Base-by-base conservation (phyloP, 2,329 filamentous ascomycete genomes). In the Neospermospora avenae region DNA sequence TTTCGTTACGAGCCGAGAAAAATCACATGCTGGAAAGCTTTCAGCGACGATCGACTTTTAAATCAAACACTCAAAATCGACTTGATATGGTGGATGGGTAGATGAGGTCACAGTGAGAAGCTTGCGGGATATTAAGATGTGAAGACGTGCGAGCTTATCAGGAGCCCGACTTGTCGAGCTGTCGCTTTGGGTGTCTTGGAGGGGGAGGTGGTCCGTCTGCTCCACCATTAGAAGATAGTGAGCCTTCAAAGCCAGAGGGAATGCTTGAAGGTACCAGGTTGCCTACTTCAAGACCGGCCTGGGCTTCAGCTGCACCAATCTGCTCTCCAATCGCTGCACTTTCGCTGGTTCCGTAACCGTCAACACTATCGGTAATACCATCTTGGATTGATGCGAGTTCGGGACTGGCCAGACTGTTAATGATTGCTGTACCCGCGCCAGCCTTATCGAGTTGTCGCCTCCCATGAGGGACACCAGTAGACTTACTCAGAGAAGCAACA, bases 1-100 rank as follows among this genome's bases (percentile, higher is more conserved):
- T n/a, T n/a, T n/a, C n/a, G n/a, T n/a, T n/a, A n/a, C n/a, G n/a
- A n/a, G n/a, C n/a, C n/a, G n/a, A n/a, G n/a, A n/a, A n/a, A n/a
- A n/a, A n/a, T n/a, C n/a, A n/a, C n/a, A n/a, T 60, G 5, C 14
- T 65, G 54, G 65, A 57, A 16, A 65, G 66, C 57, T 67, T 67
- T n/a, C n/a, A n/a, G n/a, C 42, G 57, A 63, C 6, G 49, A 58
- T 8, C 66, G 66, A 62, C 6, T 68, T 67, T 52, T 68, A 63
- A 65, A 34, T 68, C 13, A n/a, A 13, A 57, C 56, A 1, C 24
- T 60, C 16, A 61, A 52, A 11, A 52, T 63, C 16, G 62, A 64
- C 55, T 37, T 57, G 52, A 58, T 48, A 25, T 22, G 59, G 61
- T n/a, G 51, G 55, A 8, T 66, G 61, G 64, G 48, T 57, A 39